Evolutionary conservation across 2,329 filamentous ascomycete genomes (phyloP).

Genomic region (Neopestalotiopsis sp.): DNA sequence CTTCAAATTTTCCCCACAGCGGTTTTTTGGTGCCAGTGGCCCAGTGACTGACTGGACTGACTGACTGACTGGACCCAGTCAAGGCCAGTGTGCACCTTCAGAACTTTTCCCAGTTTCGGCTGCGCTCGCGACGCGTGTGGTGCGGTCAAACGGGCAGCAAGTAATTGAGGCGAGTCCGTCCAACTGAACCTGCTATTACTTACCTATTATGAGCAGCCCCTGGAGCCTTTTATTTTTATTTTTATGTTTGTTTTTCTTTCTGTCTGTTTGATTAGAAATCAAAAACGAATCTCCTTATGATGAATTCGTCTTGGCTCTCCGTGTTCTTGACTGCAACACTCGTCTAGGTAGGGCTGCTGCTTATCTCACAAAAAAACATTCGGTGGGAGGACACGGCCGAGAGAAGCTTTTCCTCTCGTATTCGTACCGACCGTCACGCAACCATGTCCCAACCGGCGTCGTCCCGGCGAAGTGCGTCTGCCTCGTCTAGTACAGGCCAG

Average conservation of each 20-base stretch:
- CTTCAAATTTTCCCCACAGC: no score
- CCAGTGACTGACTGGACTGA: no score
- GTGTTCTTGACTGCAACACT: background rate
- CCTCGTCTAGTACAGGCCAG: constrained; percentile 1
- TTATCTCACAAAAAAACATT: background rate
- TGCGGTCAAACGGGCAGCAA: no score
- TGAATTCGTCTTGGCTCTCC: constrained; percentile 8
- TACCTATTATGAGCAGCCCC: background rate
- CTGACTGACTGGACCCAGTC: no score
- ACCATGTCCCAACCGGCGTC: constrained; percentile 8
- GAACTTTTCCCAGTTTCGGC: no score
- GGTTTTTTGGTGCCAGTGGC: no score
- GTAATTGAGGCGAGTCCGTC: no score
- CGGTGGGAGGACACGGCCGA: background rate
- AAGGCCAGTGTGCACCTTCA: no score
- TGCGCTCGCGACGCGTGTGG: no score
- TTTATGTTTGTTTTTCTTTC: background rate
- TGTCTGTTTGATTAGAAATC: constrained; percentile 1
- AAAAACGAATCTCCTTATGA: background rate
- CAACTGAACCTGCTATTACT: no score
- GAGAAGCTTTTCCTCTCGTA: background rate
- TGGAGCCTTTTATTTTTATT: background rate
- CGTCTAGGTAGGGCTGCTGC: background rate
- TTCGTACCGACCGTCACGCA: background rate
- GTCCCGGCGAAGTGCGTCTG: background rate